Conservation (phyloP, 176 grass and related monocot species). For the Oryza australiensis region DNA sequence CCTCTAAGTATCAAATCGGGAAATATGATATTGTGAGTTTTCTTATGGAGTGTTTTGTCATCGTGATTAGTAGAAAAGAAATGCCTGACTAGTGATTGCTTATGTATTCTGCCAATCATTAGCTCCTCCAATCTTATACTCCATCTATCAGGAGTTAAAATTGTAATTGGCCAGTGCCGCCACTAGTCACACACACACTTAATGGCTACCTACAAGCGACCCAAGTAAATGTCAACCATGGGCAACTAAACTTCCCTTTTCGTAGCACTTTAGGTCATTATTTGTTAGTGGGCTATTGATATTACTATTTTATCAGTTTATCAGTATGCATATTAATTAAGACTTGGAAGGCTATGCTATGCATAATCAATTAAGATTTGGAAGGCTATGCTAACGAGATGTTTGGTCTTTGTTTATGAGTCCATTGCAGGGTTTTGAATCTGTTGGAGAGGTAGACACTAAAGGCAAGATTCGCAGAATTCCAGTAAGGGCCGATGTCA, state of each 20-base stretch:
- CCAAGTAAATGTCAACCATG: conserved; percentile 5
- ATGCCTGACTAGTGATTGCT: conserved; percentile 14
- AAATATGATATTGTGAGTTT: background rate
- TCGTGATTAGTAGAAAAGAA: background rate
- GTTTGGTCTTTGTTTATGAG: conserved; percentile 27
- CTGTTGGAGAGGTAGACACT: conserved; percentile 78
- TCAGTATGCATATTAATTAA: too few species aligned
- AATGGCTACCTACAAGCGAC: background rate
- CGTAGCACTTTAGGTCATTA: background rate
- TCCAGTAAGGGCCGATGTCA: conserved; percentile 82
- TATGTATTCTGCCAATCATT: background rate
- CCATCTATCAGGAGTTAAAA: conserved; percentile 4
- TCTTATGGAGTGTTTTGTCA: conserved; percentile 16
- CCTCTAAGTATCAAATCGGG: background rate
- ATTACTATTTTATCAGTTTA: too few species aligned
- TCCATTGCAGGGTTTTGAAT: conserved; percentile 62
- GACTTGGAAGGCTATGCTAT: too few species aligned
- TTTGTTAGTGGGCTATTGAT: background rate
- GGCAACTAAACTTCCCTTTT: background rate
- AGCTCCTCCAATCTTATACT: conserved; percentile 21
- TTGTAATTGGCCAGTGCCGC: background rate
- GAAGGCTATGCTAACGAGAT: conserved; percentile 27
- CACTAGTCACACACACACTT: background rate
- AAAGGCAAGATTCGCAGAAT: conserved; percentile 71
- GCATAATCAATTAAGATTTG: background rate